Base-by-base conservation (phyloP, 1,284 basidiomycete species). In the Ustilago tritici region DNA sequence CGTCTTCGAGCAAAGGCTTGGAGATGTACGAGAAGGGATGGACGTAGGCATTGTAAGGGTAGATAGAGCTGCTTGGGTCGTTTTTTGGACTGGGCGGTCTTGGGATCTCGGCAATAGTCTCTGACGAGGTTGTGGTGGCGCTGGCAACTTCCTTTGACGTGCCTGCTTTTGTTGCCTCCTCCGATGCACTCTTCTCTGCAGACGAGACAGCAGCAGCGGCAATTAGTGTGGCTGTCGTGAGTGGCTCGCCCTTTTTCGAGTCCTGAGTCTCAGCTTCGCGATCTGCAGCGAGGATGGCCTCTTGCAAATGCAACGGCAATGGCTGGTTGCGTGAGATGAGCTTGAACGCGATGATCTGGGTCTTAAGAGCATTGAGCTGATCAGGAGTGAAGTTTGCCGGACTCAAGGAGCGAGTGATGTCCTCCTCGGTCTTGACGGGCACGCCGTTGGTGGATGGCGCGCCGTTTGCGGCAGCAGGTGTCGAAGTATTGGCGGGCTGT, bases 11-110 rank as follows among this genome's bases (percentile, higher is more conserved):
- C 19, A 74, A 59, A 11, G 84, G 82, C 62, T 83, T 83, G 56
- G 79, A 82, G 23, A 89, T 87, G 58, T 88, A 88, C 4, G 92
- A 90, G 82, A 93, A 92, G 0, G 96, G 96, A 82, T 95, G 91
- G 32, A 90, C 89, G 86, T 92, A 97, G n/a, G 95, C 92, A 86
- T 98, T 98, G 89, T 96, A 98, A 0, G 96, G 96, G 84, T 97
- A 96, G 67, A 98, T 92, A 58, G 91, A 90, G 3, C 93, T 95
- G 70, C 90, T 89, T 54, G 90, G 88, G 84, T 96, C 91, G 85
- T 94, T 92, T 43, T 75, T 65, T 36, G 84, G 84, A 47, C 73
- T 70, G 34, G 80, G 61, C n/a, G 74, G 74, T 36, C 70, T 65
- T 34, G 61, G 62, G 11, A 53, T 82, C 71, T 61, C 86, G 82